Evolutionary conservation across 2,329 filamentous ascomycete species (phyloP).

Genomic region (Penicillium brevicompactum): DNA sequence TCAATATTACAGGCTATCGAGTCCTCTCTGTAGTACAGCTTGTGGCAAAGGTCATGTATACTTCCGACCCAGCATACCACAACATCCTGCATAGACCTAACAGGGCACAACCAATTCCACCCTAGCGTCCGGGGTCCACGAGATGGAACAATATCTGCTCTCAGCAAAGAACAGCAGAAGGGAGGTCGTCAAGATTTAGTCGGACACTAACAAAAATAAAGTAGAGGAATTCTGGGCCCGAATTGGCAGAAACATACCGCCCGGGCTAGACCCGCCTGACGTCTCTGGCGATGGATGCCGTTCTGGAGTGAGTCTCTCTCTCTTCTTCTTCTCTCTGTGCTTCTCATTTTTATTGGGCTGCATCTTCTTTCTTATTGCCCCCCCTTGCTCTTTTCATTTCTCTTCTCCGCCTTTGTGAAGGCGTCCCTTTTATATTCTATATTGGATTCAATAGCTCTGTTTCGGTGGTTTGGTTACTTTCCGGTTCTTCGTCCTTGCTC

Average conservation of each 20-base stretch:
- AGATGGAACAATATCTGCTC: too few relatives aligned
- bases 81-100: background rate
- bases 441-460: slow-evolving; percentile 10
- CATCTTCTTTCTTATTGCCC: slow-evolving; percentile 17
- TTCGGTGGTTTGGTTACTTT: slow-evolving; percentile 10
- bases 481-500: slow-evolving; percentile 23
- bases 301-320: slow-evolving; percentile 17
- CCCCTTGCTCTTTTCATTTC: slow-evolving; percentile 18
- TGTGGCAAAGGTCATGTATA: slow-evolving; percentile 7
- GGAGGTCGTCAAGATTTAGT: background rate
- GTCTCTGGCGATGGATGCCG: slow-evolving; percentile 27
- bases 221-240: slow-evolving; percentile 15
- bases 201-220: slow-evolving; percentile 10
- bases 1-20: background rate
- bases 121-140: too few relatives aligned
- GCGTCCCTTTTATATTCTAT: slow-evolving; percentile 1
- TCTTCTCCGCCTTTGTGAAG: slow-evolving; percentile 11
- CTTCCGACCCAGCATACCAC: slow-evolving; percentile 4
- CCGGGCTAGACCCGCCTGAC: slow-evolving; percentile 27
- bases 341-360: slow-evolving; percentile 21
- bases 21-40: slow-evolving; percentile 3
- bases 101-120: background rate
- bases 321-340: slow-evolving; percentile 7
- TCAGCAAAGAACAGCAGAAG: too few relatives aligned
- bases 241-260: slow-evolving; percentile 26